These are phyloP conservation scores for Croton laevigatus DNA, from an alignment of 441 rosid genomes.

Conservation along the genomic window DNA sequence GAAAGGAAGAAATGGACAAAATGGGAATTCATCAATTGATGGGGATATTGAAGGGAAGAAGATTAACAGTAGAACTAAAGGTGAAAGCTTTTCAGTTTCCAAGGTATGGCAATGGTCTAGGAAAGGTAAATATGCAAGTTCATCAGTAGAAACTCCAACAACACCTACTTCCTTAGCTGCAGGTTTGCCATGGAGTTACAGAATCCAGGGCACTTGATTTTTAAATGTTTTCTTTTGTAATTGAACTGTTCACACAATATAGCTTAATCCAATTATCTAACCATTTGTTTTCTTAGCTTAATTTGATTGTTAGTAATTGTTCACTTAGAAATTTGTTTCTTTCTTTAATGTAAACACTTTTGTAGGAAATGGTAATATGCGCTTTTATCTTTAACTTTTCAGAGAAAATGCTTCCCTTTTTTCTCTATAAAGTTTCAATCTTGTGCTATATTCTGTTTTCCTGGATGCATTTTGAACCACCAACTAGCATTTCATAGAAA, in stretches of 20 bases:
- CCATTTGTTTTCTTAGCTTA: conserved; percentile 15
- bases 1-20: conserved; percentile 44
- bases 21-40: conserved; percentile 34
- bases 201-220: conserved; percentile 41
- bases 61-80: conserved; percentile 36
- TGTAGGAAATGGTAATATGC: conserved; percentile 8
- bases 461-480: background rate
- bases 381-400: conserved; percentile 3
- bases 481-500: background rate
- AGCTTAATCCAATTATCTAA: conserved; percentile 17
- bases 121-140: conserved; percentile 37
- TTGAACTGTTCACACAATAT: conserved; percentile 9
- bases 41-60: conserved; percentile 49
- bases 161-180: conserved; percentile 30
- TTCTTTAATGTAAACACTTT: conserved; percentile 17
- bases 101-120: conserved; percentile 74
- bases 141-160: conserved; percentile 46
- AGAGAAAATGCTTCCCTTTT: conserved; percentile 16
- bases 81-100: conserved; percentile 59
- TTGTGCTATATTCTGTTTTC: background rate
- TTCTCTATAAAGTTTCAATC: background rate
- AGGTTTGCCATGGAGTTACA: conserved; percentile 43
- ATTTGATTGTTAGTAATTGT: conserved; percentile 16
- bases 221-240: conserved; percentile 9
- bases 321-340: conserved; percentile 2